phyloP scores from a whole-genome alignment of 495 filamentous ascomycete species.

The Penicillium malachiteum region DNA sequence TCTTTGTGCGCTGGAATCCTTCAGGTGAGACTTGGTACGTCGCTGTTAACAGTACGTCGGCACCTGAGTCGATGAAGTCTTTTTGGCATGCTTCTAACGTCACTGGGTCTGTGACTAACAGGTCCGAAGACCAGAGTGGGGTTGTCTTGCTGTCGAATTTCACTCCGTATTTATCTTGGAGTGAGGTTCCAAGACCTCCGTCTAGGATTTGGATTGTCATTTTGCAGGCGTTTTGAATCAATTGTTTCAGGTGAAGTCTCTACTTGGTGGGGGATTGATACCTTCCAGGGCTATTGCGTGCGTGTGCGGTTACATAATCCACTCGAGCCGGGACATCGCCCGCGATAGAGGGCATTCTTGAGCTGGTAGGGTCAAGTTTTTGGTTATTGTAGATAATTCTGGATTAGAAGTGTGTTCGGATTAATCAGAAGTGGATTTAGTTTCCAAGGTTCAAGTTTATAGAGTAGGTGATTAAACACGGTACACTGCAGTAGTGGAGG shows the following conservation, averaged over 20 bases:
- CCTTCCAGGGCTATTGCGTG: neutral
- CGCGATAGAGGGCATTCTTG: too few species aligned
- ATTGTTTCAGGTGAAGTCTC: too few species aligned
- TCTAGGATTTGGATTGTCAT: slow-evolving; percentile 53
- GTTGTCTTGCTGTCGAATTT: slow-evolving; percentile 45
- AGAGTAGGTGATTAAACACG: too few species aligned
- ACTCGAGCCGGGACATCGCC: too few species aligned
- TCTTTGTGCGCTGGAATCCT: slow-evolving; percentile 49
- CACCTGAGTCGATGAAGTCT: slow-evolving; percentile 52
- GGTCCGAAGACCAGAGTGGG: slow-evolving; percentile 66
- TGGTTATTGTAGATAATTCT: too few species aligned
- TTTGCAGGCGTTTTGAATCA: too few species aligned
- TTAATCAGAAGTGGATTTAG: too few species aligned
- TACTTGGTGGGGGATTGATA: neutral
- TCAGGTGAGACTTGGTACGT: slow-evolving; percentile 62
- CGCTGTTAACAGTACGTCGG: slow-evolving; percentile 60
- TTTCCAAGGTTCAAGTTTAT: too few species aligned
- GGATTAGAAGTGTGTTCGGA: too few species aligned
- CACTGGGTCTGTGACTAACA: slow-evolving; percentile 49
- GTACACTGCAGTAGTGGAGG: too few species aligned
- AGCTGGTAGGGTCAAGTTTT: too few species aligned
- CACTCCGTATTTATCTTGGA: slow-evolving; percentile 53
- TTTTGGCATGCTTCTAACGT: slow-evolving; percentile 53
- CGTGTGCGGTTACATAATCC: slow-evolving; percentile 4
- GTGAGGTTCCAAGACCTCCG: slow-evolving; percentile 65